A percentile compares a stretch with the other conserved stretches of the same genome.
These are phyloP conservation scores for Cynara cardunculus DNA, from an alignment of 129 eudicot genomes.

Conservation along the genomic window DNA sequence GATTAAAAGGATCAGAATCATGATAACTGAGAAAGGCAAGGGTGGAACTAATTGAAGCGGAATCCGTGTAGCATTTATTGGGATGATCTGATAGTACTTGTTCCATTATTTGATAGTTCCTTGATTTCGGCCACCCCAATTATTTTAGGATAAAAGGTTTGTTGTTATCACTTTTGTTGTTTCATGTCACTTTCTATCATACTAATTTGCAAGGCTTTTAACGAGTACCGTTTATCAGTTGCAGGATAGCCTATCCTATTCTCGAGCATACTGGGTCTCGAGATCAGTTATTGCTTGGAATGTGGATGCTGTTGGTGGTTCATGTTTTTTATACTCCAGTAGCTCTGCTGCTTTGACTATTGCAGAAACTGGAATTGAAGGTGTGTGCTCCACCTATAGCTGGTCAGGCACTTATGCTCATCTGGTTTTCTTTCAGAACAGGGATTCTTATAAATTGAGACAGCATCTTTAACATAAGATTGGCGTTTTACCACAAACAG, in stretches of 20 bases:
- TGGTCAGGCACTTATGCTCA: not conserved
- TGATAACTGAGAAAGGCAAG: too few relatives aligned
- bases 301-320: constrained; percentile 51
- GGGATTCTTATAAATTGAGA: not conserved
- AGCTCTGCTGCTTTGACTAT: constrained; percentile 53
- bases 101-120: too few relatives aligned
- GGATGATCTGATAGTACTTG: too few relatives aligned
- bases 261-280: constrained; percentile 85
- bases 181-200: not conserved
- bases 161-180: not conserved
- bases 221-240: constrained; percentile 3
- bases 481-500: constrained; percentile 40
- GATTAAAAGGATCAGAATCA: too few relatives aligned
- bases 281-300: constrained; percentile 72
- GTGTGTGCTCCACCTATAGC: too few relatives aligned
- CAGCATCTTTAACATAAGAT: not conserved
- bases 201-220: not conserved
- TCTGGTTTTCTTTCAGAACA: not conserved
- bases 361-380: constrained; percentile 50
- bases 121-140: too few relatives aligned
- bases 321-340: constrained; percentile 70
- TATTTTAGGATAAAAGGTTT: not conserved
- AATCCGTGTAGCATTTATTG: too few relatives aligned
- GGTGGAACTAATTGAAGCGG: too few relatives aligned
- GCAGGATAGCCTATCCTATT: constrained; percentile 59